Conservation (phyloP, 768 basidiomycete species). For the Vararia minispora region DNA sequence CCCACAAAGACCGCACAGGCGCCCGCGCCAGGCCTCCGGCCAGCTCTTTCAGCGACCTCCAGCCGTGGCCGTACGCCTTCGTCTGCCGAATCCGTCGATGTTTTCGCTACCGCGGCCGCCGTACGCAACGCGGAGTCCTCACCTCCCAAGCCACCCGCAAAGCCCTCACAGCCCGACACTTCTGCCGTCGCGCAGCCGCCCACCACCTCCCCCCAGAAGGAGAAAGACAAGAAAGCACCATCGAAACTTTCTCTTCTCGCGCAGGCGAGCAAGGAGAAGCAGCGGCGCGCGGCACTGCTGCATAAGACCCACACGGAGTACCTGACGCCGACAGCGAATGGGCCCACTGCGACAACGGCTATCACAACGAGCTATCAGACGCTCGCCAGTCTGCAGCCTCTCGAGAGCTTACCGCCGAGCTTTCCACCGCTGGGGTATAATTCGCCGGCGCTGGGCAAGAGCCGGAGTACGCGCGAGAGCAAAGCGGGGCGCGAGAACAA, state of each 20-base stretch:
- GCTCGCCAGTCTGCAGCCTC: conserved; percentile 54
- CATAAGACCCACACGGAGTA: conserved; percentile 54
- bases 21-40: no score
- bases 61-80: no score
- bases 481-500: not conserved
- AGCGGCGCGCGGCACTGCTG: conserved; percentile 21
- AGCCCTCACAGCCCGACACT: no score
- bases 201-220: conserved; percentile 1
- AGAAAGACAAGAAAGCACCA: conserved; percentile 14
- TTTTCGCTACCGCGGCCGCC: no score
- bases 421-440: conserved; percentile 9
- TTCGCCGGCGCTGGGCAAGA: conserved; percentile 3
- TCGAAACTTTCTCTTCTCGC: conserved; percentile 72
- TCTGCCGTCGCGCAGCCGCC: no score
- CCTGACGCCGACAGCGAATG: conserved; percentile 72
- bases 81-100: no score
- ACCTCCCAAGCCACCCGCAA: no score
- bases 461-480: not conserved
- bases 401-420: conserved; percentile 17
- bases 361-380: conserved; percentile 77
- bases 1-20: no score
- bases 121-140: no score
- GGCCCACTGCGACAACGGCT: conserved; percentile 71
- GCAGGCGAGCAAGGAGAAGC: conserved; percentile 41
- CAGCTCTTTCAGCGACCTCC: no score